Evolutionary conservation across 2,329 filamentous ascomycete species (phyloP).

Genomic region (Chaetomium globosum): DNA sequence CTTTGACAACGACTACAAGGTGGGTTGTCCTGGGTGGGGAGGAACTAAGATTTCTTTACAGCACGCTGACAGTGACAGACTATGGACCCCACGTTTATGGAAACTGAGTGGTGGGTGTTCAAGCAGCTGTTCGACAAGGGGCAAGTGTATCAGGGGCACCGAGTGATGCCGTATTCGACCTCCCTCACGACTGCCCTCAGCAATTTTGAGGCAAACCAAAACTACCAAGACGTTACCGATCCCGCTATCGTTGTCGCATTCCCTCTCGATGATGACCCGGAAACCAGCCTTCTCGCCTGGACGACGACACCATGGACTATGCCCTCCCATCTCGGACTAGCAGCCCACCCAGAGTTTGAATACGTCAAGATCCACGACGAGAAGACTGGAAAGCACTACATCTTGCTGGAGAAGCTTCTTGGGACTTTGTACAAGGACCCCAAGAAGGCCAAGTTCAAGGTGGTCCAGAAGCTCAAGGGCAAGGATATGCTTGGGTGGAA

Average conservation of each 20-base stretch:
- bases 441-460: slow-evolving; percentile 91
- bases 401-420: slow-evolving; percentile 80
- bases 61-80: slow-evolving; percentile 56
- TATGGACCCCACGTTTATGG: slow-evolving; percentile 95
- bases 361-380: slow-evolving; percentile 86
- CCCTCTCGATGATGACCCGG: slow-evolving; percentile 75
- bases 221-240: slow-evolving; percentile 91
- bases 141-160: slow-evolving; percentile 84
- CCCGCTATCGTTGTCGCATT: slow-evolving; percentile 88
- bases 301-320: slow-evolving; percentile 84
- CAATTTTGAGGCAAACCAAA: slow-evolving; percentile 92
- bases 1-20: slow-evolving; percentile 97
- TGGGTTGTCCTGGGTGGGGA: slow-evolving; percentile 38
- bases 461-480: slow-evolving; percentile 77
- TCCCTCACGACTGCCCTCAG: slow-evolving; percentile 85
- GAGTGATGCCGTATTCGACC: slow-evolving; percentile 94
- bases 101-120: slow-evolving; percentile 95
- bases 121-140: slow-evolving; percentile 90
- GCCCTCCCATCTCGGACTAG: slow-evolving; percentile 73
- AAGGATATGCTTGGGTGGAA: slow-evolving; percentile 85
- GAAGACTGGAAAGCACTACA: slow-evolving; percentile 78
- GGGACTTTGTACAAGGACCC: slow-evolving; percentile 88
- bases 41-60: background rate
- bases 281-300: slow-evolving; percentile 79
- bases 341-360: slow-evolving; percentile 74